phyloP scores from a whole-genome alignment of 78 protist species.

The Dictyostelium firmibasis region DNA sequence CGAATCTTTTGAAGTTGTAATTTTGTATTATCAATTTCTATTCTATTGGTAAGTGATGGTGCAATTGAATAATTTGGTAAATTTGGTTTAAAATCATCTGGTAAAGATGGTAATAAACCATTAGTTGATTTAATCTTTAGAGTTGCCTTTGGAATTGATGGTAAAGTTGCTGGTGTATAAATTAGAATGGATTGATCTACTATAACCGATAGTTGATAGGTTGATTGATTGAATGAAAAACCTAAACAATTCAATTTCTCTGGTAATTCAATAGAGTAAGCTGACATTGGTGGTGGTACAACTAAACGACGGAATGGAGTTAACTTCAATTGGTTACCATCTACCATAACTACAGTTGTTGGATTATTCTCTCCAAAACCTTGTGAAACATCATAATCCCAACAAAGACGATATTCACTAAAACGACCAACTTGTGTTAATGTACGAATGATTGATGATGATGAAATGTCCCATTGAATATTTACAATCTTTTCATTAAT shows the following conservation, averaged over 20 bases:
- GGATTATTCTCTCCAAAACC: slow-evolving; percentile 19
- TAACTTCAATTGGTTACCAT: slow-evolving; percentile 61
- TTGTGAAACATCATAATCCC: slow-evolving; percentile 51
- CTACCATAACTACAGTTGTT: slow-evolving; percentile 51
- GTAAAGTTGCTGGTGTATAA: slow-evolving; percentile 48
- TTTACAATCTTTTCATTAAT: neutral
- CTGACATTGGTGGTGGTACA: slow-evolving; percentile 87
- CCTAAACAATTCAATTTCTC: neutral
- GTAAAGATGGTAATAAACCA: neutral
- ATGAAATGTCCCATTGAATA: slow-evolving; percentile 26
- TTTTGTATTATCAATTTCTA: neutral
- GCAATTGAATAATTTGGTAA: slow-evolving; percentile 35
- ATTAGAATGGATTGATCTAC: neutral
- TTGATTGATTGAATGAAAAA: slow-evolving; percentile 13
- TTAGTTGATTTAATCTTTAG: neutral
- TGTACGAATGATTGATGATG: neutral
- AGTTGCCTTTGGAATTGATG: slow-evolving; percentile 5
- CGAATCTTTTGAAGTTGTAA: slow-evolving; percentile 4
- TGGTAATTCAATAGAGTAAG: neutral
- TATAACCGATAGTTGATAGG: neutral
- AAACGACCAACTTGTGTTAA: slow-evolving; percentile 4
- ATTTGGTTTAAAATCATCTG: neutral
- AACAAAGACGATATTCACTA: slow-evolving; percentile 22
- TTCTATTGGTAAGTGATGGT: neutral
- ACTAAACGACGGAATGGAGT: slow-evolving; percentile 74